Conservation (phyloP, 2,329 filamentous ascomycete genomes). For the Monilinia laxa region DNA sequence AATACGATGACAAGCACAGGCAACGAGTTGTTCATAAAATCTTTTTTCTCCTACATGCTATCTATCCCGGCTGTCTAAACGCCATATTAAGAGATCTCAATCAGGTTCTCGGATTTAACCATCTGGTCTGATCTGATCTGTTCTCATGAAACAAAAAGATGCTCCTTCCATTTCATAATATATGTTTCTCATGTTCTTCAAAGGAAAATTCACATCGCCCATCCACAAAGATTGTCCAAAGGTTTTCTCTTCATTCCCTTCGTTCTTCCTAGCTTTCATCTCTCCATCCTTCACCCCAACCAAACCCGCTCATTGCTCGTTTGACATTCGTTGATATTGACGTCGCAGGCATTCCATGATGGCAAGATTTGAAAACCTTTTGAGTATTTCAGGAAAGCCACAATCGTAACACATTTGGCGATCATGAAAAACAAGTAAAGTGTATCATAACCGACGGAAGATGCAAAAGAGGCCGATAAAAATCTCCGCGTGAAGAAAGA, state of each 20-base stretch:
- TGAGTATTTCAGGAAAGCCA: not conserved
- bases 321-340: constrained; percentile 9
- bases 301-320: constrained; percentile 11
- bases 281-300: constrained; percentile 5
- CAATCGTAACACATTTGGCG: constrained; percentile 8
- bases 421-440: constrained; percentile 16
- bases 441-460: constrained; percentile 22
- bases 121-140: not conserved
- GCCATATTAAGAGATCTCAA: constrained; percentile 23
- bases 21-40: not conserved
- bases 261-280: constrained; percentile 9
- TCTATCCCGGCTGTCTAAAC: constrained; percentile 23
- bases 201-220: not conserved
- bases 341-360: not conserved
- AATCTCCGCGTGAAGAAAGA: constrained; percentile 14
- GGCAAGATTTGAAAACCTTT: constrained; percentile 1
- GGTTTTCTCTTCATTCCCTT: constrained; percentile 5
- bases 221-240: constrained; percentile 15
- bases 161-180: constrained; percentile 13
- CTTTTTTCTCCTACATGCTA: constrained; percentile 19
- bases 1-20: not conserved
- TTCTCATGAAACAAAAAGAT: constrained; percentile 1
- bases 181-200: constrained; percentile 9
- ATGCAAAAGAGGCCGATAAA: constrained; percentile 21
- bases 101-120: not conserved